Evolutionary conservation across 2,329 filamentous ascomycete species (phyloP), one percentile per base, ranked within the genome.

Genomic region (Fusarium lateritium): DNA sequence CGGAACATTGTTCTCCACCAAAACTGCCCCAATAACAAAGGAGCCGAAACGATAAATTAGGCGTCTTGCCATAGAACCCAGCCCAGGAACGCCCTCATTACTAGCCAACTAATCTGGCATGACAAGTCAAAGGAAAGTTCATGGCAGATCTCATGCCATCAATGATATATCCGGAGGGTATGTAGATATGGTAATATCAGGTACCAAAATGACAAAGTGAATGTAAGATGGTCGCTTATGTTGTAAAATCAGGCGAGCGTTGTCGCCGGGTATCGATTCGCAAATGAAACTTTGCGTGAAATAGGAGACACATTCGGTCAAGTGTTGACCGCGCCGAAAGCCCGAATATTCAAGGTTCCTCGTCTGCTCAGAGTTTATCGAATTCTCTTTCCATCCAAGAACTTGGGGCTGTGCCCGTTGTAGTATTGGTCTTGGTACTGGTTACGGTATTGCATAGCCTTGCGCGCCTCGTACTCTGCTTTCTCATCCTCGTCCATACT

Each of bases 401-500:
- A 89, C 62, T 83, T 83, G 7, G 85, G 85, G 55, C 83, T 86
- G 54, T 81, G 80, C 6, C 75, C 75, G 21, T 87, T 83, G 56
- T 86, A 85, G 65, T 88, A 89, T 3, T 79, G 78, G 58, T 85
- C 83, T 1, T 76, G 77, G 10, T 78, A 76, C 26, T 78, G 78
- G 59, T 84, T 84, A 1, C 76, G 77, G 7, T 78, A 76, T 19
- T 84, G 79, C 71, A 83, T 81, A 9, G 81, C 80, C 73, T 82
- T 85, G 59, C 85, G 83, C 45, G 85, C 84, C 74, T 90, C 88
- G 67, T 89, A 91, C 11, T 84, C 84, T 10, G 83, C 82, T 53
- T 84, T 84, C 76, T 91, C 89, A 47, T 90, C 87, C 22, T 91
- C 89, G 63, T 89, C 88, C 26, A 91, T 78, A 34, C 85, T 86